Percentiles rank a stretch among this genome's conserved stretches.
Conservation (phyloP, 345 rosid species). For the Durio zibethinus region DNA sequence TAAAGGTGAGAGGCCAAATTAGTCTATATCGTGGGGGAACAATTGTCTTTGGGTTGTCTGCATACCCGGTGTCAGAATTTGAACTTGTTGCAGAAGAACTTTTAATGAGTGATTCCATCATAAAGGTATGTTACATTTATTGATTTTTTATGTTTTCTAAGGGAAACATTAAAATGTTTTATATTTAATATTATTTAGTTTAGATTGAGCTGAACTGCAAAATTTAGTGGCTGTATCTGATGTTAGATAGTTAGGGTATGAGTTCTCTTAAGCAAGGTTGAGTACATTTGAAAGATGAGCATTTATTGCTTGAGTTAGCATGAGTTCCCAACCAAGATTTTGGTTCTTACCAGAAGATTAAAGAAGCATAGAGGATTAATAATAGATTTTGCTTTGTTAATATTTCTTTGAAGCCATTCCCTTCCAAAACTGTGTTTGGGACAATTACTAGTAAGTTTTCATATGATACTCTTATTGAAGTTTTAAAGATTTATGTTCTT, state of each 20-base stretch:
- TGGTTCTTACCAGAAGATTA: not conserved
- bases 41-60: slow-evolving; percentile 83
- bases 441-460: not conserved
- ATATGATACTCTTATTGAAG: not conserved
- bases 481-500: not conserved
- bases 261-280: not conserved
- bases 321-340: not conserved
- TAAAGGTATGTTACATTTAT: slow-evolving; percentile 61
- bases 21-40: slow-evolving; percentile 80
- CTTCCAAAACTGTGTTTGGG: not conserved
- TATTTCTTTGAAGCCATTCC: not conserved
- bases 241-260: not conserved
- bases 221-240: not conserved
- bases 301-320: not conserved
- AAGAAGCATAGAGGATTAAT: not conserved
- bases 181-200: not conserved
- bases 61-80: slow-evolving; percentile 88
- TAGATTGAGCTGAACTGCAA: not conserved
- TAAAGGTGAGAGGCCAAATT: slow-evolving; percentile 94
- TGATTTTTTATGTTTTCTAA: slow-evolving; percentile 1
- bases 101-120: slow-evolving; percentile 89
- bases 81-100: slow-evolving; percentile 98
- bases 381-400: not conserved
- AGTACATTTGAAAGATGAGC: not conserved
- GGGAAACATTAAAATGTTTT: not conserved